Conservation (phyloP, 345 rosid genomes). For the Rhodomyrtus tomentosa region DNA sequence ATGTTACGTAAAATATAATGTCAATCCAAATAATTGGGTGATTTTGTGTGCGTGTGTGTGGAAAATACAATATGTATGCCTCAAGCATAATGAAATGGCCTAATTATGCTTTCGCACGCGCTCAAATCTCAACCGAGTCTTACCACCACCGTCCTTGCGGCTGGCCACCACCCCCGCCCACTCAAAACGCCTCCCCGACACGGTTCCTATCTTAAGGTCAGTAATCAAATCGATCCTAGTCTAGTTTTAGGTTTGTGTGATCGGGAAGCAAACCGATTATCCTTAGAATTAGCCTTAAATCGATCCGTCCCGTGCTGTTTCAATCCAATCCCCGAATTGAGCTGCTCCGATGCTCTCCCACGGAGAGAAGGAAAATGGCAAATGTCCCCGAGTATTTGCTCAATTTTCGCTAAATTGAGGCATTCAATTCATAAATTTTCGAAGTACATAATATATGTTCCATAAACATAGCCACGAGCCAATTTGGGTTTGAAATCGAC, state of each 20-base stretch:
- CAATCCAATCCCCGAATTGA: accelerated
- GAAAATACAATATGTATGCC: background rate
- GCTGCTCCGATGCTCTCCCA: accelerated
- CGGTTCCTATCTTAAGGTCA: background rate
- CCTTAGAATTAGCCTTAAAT: background rate
- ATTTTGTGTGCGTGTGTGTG: background rate
- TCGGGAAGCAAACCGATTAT: accelerated
- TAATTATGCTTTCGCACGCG: background rate
- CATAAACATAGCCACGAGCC: no score
- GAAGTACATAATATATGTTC: background rate
- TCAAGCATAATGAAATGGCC: background rate
- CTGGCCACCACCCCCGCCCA: background rate
- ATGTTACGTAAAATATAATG: background rate
- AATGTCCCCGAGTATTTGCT: background rate
- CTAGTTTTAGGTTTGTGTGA: background rate
- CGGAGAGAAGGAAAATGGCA: background rate
- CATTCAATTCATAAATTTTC: no score
- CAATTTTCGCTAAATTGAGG: background rate
- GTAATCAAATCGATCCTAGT: background rate
- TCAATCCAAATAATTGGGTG: background rate
- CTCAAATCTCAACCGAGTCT: background rate
- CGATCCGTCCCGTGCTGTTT: accelerated
- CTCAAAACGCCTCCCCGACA: background rate
- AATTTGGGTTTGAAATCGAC: no score
- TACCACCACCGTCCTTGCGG: background rate